phyloP scores from a whole-genome alignment of 305 asterid species.

The Ilex paraguariensis region DNA sequence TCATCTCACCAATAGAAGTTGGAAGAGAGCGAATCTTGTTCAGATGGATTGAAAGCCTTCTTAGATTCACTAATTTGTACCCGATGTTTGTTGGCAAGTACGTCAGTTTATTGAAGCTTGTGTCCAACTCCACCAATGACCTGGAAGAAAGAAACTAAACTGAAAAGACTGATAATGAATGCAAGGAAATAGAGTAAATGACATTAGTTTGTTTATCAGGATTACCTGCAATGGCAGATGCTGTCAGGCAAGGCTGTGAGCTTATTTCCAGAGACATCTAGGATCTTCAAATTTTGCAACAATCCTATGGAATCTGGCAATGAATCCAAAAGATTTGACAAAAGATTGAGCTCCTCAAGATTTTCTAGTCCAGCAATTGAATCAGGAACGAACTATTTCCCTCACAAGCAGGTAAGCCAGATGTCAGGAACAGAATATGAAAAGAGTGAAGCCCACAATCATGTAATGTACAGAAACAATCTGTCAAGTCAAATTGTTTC shows the following conservation, averaged over 20 bases:
- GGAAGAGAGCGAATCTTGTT: constrained; percentile 88
- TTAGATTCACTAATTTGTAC: constrained; percentile 58
- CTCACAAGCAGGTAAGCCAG: constrained; percentile 10
- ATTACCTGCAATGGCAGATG: constrained; percentile 88
- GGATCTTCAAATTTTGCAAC: constrained; percentile 53
- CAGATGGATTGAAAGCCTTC: constrained; percentile 51
- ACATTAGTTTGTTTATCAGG: background rate
- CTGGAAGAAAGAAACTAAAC: constrained; percentile 34
- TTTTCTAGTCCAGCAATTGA: constrained; percentile 73
- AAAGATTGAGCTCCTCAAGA: constrained; percentile 79
- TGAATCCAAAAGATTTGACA: constrained; percentile 62
- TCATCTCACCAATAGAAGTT: constrained; percentile 85
- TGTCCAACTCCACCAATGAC: constrained; percentile 67
- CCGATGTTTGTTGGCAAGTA: constrained; percentile 94
- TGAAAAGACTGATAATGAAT: background rate
- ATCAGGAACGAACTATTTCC: constrained; percentile 72
- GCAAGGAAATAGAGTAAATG: background rate
- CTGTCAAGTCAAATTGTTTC: too few species aligned
- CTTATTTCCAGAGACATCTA: constrained; percentile 76
- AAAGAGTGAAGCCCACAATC: background rate
- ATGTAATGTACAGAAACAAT: background rate
- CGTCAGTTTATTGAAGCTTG: constrained; percentile 75
- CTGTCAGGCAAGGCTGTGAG: constrained; percentile 82
- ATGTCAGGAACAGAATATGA: constrained; percentile 12
- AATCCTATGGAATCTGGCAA: constrained; percentile 87